Evolutionary conservation across 257 asterid species (phyloP), one percentile per base, ranked within the genome.

Genomic region (Salvia rosmarinus): DNA sequence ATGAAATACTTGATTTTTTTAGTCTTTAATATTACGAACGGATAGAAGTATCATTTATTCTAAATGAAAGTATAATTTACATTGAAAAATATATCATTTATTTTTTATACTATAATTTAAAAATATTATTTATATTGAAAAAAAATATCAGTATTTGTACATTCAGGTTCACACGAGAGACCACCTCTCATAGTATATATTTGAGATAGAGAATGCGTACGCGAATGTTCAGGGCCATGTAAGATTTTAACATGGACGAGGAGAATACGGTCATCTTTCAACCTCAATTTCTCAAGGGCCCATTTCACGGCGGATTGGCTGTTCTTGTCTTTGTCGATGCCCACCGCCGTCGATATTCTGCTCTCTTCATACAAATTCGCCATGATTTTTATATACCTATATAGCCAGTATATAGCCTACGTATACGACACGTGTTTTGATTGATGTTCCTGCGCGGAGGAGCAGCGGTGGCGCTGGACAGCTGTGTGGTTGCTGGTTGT

Each of bases 251-350:
- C 96, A 57, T 94, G 97, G 12, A 88, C 73, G 73, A 90, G 92
- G 78, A 82, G 58, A 77, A 89, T 52, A 43, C 56, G 72, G 9
- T 82, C 79, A 50, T 80, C 79, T 73, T 71, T 85, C 66, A 82
- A 39, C 75, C 70, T 58, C 4, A 86, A 57, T 72, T 87, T 89
- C 20, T 88, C 95, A 51, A 90, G 57, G n/a, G 90, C 95, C 98
- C 97, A 94, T 83, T 82, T 89, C 9, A 94, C 96, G 9, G 97
- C 95, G 43, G 70, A 35, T 66, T 86, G 95, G 88, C 98, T 90
- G 78, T 87, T 94, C 86, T 85, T 90, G 83, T 94, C 96, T 49
- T 64, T 84, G 72, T 90, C 96, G 21, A 90, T 84, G 23, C 95
- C 98, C 65, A 90, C 94, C 13, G 89, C 96, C 2, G 96, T 85